Percentiles rank a stretch among this genome's conserved stretches.
phyloP scores from a whole-genome alignment of 148 eudicot genomes.

The Persicaria tinctoria region DNA sequence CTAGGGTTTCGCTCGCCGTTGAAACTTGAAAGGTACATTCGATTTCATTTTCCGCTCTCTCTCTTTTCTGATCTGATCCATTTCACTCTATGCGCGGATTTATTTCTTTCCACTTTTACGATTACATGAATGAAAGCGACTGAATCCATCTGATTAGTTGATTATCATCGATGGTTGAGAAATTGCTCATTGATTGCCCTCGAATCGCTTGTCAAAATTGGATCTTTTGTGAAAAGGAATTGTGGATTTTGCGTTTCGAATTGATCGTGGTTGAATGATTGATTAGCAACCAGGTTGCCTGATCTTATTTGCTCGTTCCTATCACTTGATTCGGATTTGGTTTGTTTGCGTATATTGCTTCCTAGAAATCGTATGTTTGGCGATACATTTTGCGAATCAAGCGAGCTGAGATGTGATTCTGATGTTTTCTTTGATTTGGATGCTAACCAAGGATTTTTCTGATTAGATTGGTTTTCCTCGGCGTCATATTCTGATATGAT shows the following conservation, averaged over 20 bases:
- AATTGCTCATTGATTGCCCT: neutral
- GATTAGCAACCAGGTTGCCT: neutral
- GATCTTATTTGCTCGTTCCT: neutral
- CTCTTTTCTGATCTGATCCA: neutral
- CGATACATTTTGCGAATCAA: neutral
- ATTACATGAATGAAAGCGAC: neutral
- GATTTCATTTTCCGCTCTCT: neutral
- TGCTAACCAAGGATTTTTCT: neutral
- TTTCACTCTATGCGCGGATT: neutral
- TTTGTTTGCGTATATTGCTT: neutral
- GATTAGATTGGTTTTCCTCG: neutral
- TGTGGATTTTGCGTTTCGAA: neutral
- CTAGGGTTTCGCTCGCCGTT: slow-evolving; percentile 5
- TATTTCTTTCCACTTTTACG: neutral
- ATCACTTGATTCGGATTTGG: neutral
- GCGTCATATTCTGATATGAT: neutral
- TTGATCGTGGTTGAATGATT: neutral
- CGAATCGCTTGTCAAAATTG: neutral
- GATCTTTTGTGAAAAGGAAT: neutral
- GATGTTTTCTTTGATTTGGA: neutral
- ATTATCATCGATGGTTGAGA: neutral
- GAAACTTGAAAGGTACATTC: neutral
- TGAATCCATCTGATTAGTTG: neutral
- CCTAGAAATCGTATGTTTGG: neutral
- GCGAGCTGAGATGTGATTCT: neutral